A percentile compares a stretch with the other conserved stretches of the same genome.
These are phyloP conservation scores for Dothistroma septosporum DNA, from an alignment of 2,329 filamentous ascomycete species.

Conservation along the genomic window DNA sequence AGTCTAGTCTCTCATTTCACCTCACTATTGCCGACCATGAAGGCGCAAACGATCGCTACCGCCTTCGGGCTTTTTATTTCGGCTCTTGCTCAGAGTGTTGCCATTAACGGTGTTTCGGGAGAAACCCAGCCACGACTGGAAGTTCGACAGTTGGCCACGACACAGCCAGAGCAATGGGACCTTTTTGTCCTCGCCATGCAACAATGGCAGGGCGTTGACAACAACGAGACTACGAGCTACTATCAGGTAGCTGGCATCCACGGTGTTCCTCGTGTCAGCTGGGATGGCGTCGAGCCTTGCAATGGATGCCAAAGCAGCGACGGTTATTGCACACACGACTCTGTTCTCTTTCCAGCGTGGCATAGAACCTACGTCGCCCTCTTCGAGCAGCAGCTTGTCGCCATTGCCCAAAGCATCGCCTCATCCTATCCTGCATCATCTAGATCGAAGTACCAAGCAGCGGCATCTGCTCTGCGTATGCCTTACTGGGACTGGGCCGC, in stretches of 20 bases:
- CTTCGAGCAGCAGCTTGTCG: conserved; percentile 34
- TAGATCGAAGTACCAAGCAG: conserved; percentile 23
- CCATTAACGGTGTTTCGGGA: conserved; percentile 5
- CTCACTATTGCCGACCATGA: not conserved
- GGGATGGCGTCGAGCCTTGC: conserved; percentile 30
- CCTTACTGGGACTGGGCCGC: conserved; percentile 32
- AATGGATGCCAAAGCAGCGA: conserved; percentile 25
- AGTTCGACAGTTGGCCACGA: conserved; percentile 17
- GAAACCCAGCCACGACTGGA: conserved; percentile 15
- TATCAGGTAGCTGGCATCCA: conserved; percentile 22
- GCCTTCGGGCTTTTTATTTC: conserved; percentile 1
- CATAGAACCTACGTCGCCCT: conserved; percentile 35
- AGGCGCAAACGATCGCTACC: conserved; percentile 4
- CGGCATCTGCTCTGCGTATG: conserved; percentile 26
- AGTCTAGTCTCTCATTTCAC: not conserved
- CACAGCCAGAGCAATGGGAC: conserved; percentile 18
- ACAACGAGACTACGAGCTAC: conserved; percentile 15
- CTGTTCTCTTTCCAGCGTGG: conserved; percentile 33
- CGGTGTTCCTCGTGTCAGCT: conserved; percentile 30
- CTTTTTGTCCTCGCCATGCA: conserved; percentile 22
- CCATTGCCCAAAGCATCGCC: conserved; percentile 27
- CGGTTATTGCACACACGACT: conserved; percentile 36
- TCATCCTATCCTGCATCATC: conserved; percentile 23
- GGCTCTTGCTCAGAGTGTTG: not conserved
- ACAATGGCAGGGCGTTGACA: conserved; percentile 14